Base-by-base conservation (phyloP, 805 yeast genomes). In the Kuraishia ogatae region DNA sequence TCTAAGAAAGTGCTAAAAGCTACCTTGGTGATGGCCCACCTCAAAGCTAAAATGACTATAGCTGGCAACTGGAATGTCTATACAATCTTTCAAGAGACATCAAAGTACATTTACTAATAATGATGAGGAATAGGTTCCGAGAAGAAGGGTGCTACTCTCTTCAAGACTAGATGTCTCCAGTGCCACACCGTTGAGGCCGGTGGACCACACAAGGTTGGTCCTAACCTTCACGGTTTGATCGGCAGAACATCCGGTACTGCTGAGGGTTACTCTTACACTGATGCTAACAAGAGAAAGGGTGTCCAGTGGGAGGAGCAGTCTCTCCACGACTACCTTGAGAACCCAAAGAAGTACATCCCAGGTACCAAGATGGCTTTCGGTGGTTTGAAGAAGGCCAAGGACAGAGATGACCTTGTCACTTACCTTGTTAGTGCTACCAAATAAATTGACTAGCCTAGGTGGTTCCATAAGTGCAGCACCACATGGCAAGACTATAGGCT, bases 331-430 rank as follows among this genome's bases (percentile, higher is more conserved):
- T 94, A 94, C 87, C 84, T 94, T 77, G 96, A 88, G 79, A 94
- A 94, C 89, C 99, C 99, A 80, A 94, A 94, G 96, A 94, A 94
- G 82, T 94, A 91, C 83, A 91, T 94, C 66, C 99, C 99, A 73
- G 99, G 99, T 77, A 94, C 98, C 81, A 94, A 94, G 88, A 94
- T 94, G 99, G 98, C 99, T 63, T 94, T 93, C 69, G 99, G 97
- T 80, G 99, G 99, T 81, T 84, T 94, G 78, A 94, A 94, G 92
- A 94, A 94, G 84, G 86, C 91, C 63, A 93, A 91, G 87, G 99
- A 94, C 83, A 90, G 98, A 86, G 89, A 89, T 80, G 98, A 94
- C 75, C 80, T 94, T 75, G 78, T 93, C 70, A 83, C 98, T 67
- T 93, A 90, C 87, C 81, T 93, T 72, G 69, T 67, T 48, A 66